Conservation (phyloP, 2,329 filamentous ascomycete genomes). For the Orbilia blumenaviensis region DNA sequence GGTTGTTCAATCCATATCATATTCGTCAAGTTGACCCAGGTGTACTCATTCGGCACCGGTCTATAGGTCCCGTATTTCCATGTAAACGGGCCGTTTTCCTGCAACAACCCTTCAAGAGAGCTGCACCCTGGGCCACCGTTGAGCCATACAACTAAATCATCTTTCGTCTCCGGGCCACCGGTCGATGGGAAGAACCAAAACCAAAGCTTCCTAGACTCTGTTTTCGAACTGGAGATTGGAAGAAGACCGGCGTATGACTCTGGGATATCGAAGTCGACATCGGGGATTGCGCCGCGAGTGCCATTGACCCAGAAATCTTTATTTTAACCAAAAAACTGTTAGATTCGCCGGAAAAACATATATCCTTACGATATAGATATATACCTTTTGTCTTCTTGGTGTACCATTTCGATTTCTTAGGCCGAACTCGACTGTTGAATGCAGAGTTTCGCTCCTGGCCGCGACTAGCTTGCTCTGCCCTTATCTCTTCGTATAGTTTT, state of each 20-base stretch:
- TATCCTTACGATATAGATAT: background rate
- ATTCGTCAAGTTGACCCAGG: conserved; percentile 80
- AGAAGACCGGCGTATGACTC: conserved; percentile 73
- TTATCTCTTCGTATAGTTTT: conserved; percentile 19
- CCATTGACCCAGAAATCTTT: conserved; percentile 73
- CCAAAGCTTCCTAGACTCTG: conserved; percentile 68
- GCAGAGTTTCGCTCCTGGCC: background rate
- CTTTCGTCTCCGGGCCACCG: conserved; percentile 63
- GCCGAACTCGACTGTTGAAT: background rate
- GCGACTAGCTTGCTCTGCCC: background rate
- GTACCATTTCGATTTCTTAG: conserved; percentile 53
- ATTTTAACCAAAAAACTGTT: background rate
- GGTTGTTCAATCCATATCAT: conserved; percentile 79
- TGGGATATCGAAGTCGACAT: conserved; percentile 74
- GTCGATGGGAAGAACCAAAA: conserved; percentile 74
- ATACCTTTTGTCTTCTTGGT: conserved; percentile 58
- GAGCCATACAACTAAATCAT: conserved; percentile 72
- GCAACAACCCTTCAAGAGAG: conserved; percentile 74
- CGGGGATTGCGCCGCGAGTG: conserved; percentile 68
- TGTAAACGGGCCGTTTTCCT: conserved; percentile 78
- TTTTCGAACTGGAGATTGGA: conserved; percentile 66
- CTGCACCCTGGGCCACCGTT: conserved; percentile 69
- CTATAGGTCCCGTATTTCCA: conserved; percentile 75
- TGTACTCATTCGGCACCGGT: conserved; percentile 73
- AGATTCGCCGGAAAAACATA: background rate